Conservation (phyloP, 2,329 filamentous ascomycete genomes). For the Calonectria honghensis region DNA sequence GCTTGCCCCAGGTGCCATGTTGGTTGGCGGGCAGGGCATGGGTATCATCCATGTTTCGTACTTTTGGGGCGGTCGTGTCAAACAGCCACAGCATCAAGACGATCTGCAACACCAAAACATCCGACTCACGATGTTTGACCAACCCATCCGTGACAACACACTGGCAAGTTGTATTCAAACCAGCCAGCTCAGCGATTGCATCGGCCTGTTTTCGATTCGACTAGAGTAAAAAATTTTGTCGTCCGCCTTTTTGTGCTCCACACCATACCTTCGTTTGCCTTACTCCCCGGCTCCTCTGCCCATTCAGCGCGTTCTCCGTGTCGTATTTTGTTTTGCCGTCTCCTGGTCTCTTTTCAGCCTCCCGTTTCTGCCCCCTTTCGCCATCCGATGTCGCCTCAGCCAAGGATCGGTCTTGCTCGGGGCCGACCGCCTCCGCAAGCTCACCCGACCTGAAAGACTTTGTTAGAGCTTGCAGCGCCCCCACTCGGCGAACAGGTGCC, state of each 20-base stretch:
- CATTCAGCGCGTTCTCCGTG: not conserved
- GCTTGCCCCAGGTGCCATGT: slow-evolving; percentile 15
- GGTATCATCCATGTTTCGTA: slow-evolving; percentile 31
- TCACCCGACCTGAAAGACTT: slow-evolving; percentile 53
- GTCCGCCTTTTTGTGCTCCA: not conserved
- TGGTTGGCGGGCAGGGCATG: slow-evolving; percentile 23
- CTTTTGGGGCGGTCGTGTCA: slow-evolving; percentile 27
- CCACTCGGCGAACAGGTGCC: slow-evolving; percentile 32
- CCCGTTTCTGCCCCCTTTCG: slow-evolving; percentile 17
- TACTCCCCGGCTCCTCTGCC: not conserved
- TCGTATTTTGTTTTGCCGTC: not conserved
- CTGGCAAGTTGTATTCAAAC: not conserved
- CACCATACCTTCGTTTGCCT: not conserved
- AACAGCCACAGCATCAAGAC: slow-evolving; percentile 15
- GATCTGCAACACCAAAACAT: slow-evolving; percentile 35
- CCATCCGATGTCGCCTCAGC: slow-evolving; percentile 45
- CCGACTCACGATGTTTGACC: slow-evolving; percentile 37
- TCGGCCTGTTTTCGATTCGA: not conserved
- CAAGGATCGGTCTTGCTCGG: not conserved
- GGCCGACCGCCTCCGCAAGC: slow-evolving; percentile 41
- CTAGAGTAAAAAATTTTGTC: not conserved
- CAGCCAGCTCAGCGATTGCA: not conserved
- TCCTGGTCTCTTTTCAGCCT: slow-evolving; percentile 11
- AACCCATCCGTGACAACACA: not conserved
- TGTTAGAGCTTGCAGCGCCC: slow-evolving; percentile 36